Evolutionary conservation across 1,139 yeast species (phyloP).

Genomic region (Kurtzmaniella quercitrusa): DNA sequence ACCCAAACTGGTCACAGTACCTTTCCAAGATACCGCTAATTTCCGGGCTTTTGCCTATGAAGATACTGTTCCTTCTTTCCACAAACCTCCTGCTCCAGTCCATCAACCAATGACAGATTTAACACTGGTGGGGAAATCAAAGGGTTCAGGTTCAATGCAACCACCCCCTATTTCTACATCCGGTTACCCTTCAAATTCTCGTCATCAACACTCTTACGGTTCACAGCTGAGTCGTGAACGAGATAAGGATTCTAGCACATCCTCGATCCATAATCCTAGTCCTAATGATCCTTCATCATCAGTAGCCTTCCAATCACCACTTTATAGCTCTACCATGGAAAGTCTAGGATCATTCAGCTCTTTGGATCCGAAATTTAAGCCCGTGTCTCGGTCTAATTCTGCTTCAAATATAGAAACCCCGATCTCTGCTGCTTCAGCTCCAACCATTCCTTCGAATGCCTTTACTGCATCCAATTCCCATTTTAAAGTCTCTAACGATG

Average conservation of each 20-base stretch:
- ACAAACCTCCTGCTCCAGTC: constrained; percentile 30
- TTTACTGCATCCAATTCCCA: background rate
- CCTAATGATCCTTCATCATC: background rate
- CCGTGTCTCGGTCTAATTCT: background rate
- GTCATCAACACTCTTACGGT: constrained; percentile 6
- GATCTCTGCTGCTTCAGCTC: background rate
- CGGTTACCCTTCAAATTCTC: background rate
- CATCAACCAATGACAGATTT: constrained; percentile 11
- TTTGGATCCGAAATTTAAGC: background rate
- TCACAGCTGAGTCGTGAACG: constrained; percentile 1
- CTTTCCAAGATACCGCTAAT: background rate
- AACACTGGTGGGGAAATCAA: background rate
- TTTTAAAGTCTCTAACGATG: background rate
- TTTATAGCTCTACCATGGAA: constrained; percentile 4
- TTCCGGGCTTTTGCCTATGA: constrained; percentile 36
- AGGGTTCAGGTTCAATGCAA: background rate
- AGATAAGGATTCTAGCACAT: background rate
- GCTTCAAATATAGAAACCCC: background rate
- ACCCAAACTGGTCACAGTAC: background rate
- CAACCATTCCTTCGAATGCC: background rate
- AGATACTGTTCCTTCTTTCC: constrained; percentile 15
- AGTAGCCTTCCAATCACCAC: background rate
- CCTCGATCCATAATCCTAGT: background rate
- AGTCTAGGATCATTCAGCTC: background rate
- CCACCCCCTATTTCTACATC: background rate